These are phyloP conservation scores for Nicotiana knightiana DNA, from an alignment of 257 asterid species.

Conservation along the genomic window DNA sequence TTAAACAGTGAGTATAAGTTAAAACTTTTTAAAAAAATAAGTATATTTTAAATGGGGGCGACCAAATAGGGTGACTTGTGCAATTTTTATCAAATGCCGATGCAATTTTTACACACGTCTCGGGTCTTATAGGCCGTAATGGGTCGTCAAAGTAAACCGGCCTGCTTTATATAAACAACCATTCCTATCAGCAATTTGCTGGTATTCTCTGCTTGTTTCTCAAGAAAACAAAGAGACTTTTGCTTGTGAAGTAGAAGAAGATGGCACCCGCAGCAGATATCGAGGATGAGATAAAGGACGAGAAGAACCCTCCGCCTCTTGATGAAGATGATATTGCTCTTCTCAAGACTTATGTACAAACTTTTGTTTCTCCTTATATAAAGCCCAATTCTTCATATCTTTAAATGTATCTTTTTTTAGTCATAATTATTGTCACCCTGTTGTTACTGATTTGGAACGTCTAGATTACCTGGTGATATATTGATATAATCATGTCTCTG, in stretches of 20 bases:
- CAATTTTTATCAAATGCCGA: too few relatives aligned
- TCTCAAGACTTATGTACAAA: constrained; percentile 66
- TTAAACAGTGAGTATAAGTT: too few relatives aligned
- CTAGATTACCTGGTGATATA: neutral
- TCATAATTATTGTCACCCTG: neutral
- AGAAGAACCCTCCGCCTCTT: constrained; percentile 83
- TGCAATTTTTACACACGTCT: too few relatives aligned
- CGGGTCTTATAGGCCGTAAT: neutral
- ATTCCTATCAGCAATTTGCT: neutral
- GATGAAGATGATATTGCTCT: constrained; percentile 92
- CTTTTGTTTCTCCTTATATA: neutral
- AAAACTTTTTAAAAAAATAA: too few relatives aligned
- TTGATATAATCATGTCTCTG: too few relatives aligned
- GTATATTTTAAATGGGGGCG: too few relatives aligned
- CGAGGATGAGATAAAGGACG: constrained; percentile 85
- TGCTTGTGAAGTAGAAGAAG: neutral
- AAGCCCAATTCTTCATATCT: constrained; percentile 20
- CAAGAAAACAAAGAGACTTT: neutral
- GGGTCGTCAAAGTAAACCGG: neutral
- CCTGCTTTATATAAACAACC: neutral
- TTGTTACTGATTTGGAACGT: too few relatives aligned
- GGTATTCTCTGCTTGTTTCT: neutral
- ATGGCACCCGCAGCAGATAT: constrained; percentile 35
- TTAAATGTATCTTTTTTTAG: neutral
- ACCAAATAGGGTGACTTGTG: too few relatives aligned